Evolutionary conservation across 371 early-diverging fungal genomes (phyloP).

Genomic region (Mucor racemosus): DNA sequence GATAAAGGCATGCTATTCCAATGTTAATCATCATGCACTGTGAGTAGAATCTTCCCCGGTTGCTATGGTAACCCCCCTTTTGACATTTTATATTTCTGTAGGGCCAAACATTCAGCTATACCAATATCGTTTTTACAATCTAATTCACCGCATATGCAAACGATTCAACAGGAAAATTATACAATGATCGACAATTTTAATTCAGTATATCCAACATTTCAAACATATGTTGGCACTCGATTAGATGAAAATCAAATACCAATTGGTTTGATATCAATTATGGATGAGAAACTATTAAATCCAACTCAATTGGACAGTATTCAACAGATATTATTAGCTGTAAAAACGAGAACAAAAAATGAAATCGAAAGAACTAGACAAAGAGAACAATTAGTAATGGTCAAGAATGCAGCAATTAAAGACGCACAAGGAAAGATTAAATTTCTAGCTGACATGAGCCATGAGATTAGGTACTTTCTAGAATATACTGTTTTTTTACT

Average conservation of each 20-base stretch:
- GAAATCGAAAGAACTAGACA: slow-evolving; percentile 53
- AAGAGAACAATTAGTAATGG: slow-evolving; percentile 49
- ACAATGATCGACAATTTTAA: slow-evolving; percentile 10
- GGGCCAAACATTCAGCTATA: slow-evolving; percentile 19
- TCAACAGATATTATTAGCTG: slow-evolving; percentile 32
- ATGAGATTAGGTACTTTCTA: slow-evolving; percentile 47
- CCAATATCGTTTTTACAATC: slow-evolving; percentile 14
- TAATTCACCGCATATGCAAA: slow-evolving; percentile 22
- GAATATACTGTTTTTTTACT: too few relatives aligned
- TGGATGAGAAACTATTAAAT: slow-evolving; percentile 26
- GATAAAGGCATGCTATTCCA: slow-evolving; percentile 24
- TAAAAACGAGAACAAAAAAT: slow-evolving; percentile 42
- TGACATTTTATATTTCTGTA: slow-evolving; percentile 10
- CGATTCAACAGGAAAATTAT: slow-evolving; percentile 16
- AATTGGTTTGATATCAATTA: slow-evolving; percentile 23
- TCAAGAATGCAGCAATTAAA: slow-evolving; percentile 57
- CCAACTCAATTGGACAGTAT: slow-evolving; percentile 13
- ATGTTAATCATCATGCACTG: slow-evolving; percentile 9
- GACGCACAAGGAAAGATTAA: slow-evolving; percentile 65
- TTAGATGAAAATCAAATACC: slow-evolving; percentile 19
- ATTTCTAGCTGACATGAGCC: slow-evolving; percentile 65
- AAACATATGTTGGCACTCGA: slow-evolving; percentile 27
- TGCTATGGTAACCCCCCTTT: neutral
- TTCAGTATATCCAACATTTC: slow-evolving; percentile 19
- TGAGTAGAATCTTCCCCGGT: slow-evolving; percentile 2